phyloP scores from a whole-genome alignment of 202 grass and related monocot genomes.

The Setaria viridis region DNA sequence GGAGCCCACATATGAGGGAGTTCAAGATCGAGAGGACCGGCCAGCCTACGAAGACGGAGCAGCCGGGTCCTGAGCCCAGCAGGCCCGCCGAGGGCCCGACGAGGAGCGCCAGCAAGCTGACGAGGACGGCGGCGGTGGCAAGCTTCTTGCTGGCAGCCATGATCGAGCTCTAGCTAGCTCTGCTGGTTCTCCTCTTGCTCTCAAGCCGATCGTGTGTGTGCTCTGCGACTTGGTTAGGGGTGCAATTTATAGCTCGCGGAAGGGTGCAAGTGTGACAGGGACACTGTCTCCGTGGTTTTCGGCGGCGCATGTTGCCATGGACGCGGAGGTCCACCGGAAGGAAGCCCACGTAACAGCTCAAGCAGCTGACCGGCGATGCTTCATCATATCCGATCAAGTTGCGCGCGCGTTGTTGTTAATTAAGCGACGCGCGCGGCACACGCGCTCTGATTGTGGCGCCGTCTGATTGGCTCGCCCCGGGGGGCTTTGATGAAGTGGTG shows the following conservation, averaged over 20 bases:
- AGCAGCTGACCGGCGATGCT: background rate
- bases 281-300: background rate
- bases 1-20: background rate
- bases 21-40: fast-evolving
- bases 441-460: background rate
- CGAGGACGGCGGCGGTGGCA: background rate
- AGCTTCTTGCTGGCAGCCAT: slow-evolving; percentile 2
- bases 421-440: background rate
- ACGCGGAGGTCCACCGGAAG: background rate
- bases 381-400: background rate
- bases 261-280: background rate
- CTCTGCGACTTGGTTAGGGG: background rate
- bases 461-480: background rate
- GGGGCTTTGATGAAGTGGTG: background rate
- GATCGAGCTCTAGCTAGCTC: background rate
- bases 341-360: background rate
- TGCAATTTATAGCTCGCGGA: slow-evolving; percentile 11
- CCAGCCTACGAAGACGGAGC: background rate
- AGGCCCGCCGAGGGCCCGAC: background rate
- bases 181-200: background rate
- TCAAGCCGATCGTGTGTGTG: background rate
- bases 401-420: background rate
- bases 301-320: background rate
- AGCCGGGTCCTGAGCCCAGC: background rate
- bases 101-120: background rate